Conservation (phyloP, 2,329 filamentous ascomycete species). For the Sporothrix dimorphospora region DNA sequence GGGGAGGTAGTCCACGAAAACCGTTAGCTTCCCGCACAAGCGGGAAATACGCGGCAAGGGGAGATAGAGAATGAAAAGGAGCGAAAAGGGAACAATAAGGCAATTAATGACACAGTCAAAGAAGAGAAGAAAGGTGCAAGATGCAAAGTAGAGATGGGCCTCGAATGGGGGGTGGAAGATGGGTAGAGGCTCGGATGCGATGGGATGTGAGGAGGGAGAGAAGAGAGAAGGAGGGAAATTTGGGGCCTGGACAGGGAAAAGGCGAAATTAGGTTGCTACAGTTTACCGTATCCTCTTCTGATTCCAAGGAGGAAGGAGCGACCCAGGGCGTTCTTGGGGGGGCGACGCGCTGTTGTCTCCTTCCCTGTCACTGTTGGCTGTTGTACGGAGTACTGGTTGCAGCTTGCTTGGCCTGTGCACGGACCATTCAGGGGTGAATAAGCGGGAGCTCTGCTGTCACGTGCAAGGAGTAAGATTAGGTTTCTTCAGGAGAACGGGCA, state of each 20-base stretch:
- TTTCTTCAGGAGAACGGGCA: constrained; percentile 16
- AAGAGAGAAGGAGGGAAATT: constrained; percentile 27
- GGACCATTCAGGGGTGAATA: constrained; percentile 33
- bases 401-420: constrained; percentile 30
- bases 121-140: constrained; percentile 24
- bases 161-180: constrained; percentile 19
- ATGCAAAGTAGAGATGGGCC: constrained; percentile 15
- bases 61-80: neutral
- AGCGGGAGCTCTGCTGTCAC: constrained; percentile 29
- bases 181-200: constrained; percentile 28
- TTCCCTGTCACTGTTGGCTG: neutral
- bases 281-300: constrained; percentile 34
- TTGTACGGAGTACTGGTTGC: constrained; percentile 28
- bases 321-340: constrained; percentile 24
- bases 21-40: constrained; percentile 29
- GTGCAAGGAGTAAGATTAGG: constrained; percentile 25
- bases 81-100: constrained; percentile 16
- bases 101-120: constrained; percentile 31
- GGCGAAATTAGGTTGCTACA: constrained; percentile 32
- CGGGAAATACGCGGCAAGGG: constrained; percentile 25
- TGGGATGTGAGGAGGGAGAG: constrained; percentile 26
- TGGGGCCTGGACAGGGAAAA: constrained; percentile 23
- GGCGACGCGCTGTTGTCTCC: constrained; percentile 24
- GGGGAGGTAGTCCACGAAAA: neutral
- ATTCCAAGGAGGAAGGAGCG: constrained; percentile 25